Percentiles rank a stretch among this genome's conserved stretches.
These are phyloP conservation scores for Aspergillus arachidicola DNA, from an alignment of 2,329 filamentous ascomycete genomes.

Conservation along the genomic window DNA sequence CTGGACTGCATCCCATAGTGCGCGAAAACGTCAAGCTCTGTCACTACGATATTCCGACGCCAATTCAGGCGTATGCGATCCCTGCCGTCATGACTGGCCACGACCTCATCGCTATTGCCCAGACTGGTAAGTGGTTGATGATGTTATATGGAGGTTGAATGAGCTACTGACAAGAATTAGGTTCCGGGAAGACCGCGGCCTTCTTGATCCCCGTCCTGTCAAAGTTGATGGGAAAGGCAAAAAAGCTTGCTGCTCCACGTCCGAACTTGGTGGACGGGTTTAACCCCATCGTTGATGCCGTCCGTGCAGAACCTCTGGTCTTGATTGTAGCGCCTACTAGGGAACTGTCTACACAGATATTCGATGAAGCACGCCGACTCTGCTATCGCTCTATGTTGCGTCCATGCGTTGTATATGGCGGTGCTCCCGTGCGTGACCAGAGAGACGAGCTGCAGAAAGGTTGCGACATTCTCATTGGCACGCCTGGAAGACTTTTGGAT, in stretches of 20 bases:
- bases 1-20: constrained; percentile 84
- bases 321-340: constrained; percentile 84
- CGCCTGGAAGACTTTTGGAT: constrained; percentile 82
- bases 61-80: constrained; percentile 83
- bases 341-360: constrained; percentile 91
- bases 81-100: constrained; percentile 75
- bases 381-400: constrained; percentile 95
- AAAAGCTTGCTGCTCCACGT: constrained; percentile 75
- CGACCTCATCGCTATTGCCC: constrained; percentile 86
- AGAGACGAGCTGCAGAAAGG: constrained; percentile 74
- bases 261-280: constrained; percentile 64
- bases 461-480: constrained; percentile 86
- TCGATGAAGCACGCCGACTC: constrained; percentile 87
- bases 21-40: constrained; percentile 73
- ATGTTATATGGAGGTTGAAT: not conserved
- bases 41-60: constrained; percentile 73
- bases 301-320: constrained; percentile 83
- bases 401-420: constrained; percentile 87
- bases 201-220: constrained; percentile 89
- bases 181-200: constrained; percentile 93
- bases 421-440: constrained; percentile 71
- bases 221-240: constrained; percentile 92
- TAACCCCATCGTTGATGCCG: constrained; percentile 52
- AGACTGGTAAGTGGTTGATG: constrained; percentile 72
- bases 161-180: constrained; percentile 51